Evolutionary conservation across 257 asterid genomes (phyloP), one percentile per base, ranked within the genome.

Genomic region (Oldenlandia corymbosa): DNA sequence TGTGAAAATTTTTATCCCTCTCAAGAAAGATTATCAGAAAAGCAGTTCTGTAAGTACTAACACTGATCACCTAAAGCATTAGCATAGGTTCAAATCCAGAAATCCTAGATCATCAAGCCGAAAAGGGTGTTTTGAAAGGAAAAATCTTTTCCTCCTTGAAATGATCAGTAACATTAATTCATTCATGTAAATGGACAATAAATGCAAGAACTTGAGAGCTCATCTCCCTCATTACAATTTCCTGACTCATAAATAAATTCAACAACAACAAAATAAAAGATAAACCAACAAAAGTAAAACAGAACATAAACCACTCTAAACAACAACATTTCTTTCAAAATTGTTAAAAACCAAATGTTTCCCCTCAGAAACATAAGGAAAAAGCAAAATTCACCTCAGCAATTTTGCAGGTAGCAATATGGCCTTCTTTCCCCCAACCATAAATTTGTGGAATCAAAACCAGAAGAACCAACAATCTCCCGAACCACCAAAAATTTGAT

Each of bases 401-500:
- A 60, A 91, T 83, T 81, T 85, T 84, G 84, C 98, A 91, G 74
- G 71, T 58, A 59, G 67, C 75, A 60, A 64, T 79, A 68, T 91
- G 98, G n/a, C 98, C 98, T 53, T 88, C 92, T 68, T 83, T 84
- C 39, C 98, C 98, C 98, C 96, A 91, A 56, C 81, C 86, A 67
- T 63, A 73, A 68, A 69, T 65, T 30, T 34, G 48, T 36, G 86
- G 81, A 66, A 79, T 20, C 10, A 80, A 21, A 17, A 83, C 48
- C 58, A 80, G 13, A 64, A 80, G 43, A 30, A 72, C 37, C 10
- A 82, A 23, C 65, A 69, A 49, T 50, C 75, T 69, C 73, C 71
- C 65, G 27, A 74, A 23, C 84, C 80, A 79, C 66, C 71, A 56
- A 23, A 24, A 31, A 57, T 70, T 72, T 52, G 65, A 50, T 27